Evolutionary conservation across 306 rosid genomes (phyloP), one percentile per base, ranked within the genome.

Genomic region (Prosopis cineraria): DNA sequence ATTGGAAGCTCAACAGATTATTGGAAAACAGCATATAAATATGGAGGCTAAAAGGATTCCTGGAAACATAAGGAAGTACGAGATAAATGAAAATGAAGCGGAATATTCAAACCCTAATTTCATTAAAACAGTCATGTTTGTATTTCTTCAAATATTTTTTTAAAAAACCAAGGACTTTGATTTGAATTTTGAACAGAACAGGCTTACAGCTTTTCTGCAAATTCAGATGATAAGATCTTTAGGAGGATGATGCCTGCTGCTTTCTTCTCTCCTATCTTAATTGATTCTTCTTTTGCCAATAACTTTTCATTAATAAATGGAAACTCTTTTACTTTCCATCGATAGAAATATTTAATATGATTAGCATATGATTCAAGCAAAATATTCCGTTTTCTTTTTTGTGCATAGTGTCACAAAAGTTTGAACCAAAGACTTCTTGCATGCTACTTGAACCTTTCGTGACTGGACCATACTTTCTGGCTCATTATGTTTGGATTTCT

Each of bases 401-500:
- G 5, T 3, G 25, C 14, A 36, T 64, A 19, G 17, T 34, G 48
- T n/a, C 70, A 1, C 37, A 1, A 31, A 65, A 24, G 48, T 37
- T 31, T 62, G 25, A 30, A 62, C 68, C 41, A 3, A 37, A 65
- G 48, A 65, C 47, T 10, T 36, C 13, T 19, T 36, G 29, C 45
- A 20, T 19, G 36, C 17, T 34, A 19, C 5, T 20, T n/a, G 22
- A 34, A 19, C 24, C 27, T 34, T 25, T 63, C 45, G 10, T 2
- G 8, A 20, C 31, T 25, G 37, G 31, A 66, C 19, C 48, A 39
- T 16, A 36, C 71, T 10, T 10, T 10, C 13, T 40, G 53, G 24
- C 55, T 68, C 17, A 71, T 75, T 47, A 37, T 70, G 29, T 74
- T 73, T 78, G 55, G 7, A 59, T 75, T 63, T 74, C 86, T 68